Evolutionary conservation across 225 moss, liverwort and hornwort genomes (phyloP), one percentile per base, ranked within the genome.

Genomic region (Antitrichia curtipendula): DNA sequence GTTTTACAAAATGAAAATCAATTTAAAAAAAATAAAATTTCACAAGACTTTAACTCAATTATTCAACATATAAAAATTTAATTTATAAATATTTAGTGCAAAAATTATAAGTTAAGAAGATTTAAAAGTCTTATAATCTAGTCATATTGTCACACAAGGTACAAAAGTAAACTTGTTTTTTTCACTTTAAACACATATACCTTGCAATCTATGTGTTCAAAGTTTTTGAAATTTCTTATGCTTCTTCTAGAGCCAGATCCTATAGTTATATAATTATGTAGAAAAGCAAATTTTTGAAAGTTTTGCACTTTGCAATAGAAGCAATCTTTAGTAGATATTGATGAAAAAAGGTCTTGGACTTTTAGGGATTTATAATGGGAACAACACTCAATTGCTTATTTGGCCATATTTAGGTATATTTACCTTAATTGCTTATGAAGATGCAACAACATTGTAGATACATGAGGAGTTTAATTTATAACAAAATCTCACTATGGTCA

Each of bases 401-500:
- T 31, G 1, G 2, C 49, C 12, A 49, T 74, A 20, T 32, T 49
- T 49, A 49, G 20, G 1, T 18, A 4, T 19, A 29, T 2, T 11
- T 10, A 17, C 3, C 1, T 28, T 28, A 71, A 28, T 29, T 18
- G 10, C 2, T 73, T 73, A 0, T 47, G 0, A 31, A 20, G 9
- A 31, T 49, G 32, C 2, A 49, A 50, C 8, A 0, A 32, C 8
- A 32, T 7, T 50, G 4, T 74, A 32, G 21, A 74, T 74, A 32
- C 3, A 0, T 2, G 9, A 74, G 1, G 49, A 50, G 12, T 50
- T 32, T 74, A 12, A 4, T 50, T 20, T 50, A 3, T 50, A 2
- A 31, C 11, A 31, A 73, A 47, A 73, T 73, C 7, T 73, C 0
- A 19, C 7, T 4, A 31, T 0, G 1, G 0, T 47, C 31, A 4